Conservation (phyloP, 257 asterid species). For the Plantago ovata region DNA sequence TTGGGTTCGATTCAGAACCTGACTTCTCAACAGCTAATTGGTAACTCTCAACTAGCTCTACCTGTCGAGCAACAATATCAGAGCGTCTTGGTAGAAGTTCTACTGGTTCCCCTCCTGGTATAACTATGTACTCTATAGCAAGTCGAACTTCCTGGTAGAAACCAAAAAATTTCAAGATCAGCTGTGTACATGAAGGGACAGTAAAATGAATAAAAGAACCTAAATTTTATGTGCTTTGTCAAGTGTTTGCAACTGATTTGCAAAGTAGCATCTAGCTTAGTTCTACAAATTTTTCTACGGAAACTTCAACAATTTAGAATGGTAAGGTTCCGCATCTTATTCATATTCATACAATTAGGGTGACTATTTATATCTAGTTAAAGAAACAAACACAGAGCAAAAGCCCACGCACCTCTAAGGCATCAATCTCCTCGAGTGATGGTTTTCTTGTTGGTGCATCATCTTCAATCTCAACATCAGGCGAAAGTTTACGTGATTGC, state of each 20-base stretch:
- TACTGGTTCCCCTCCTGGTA: conserved; percentile 94
- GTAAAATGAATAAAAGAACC: too few relatives aligned
- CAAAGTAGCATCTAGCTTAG: too few relatives aligned
- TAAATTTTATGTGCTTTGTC: too few relatives aligned
- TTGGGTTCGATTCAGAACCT: conserved; percentile 79
- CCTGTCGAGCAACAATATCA: conserved; percentile 84
- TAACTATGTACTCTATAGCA: conserved; percentile 94
- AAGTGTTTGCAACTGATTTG: too few relatives aligned
- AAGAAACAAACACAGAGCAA: conserved; percentile 3
- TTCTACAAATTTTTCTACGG: too few relatives aligned
- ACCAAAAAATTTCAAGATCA: neutral
- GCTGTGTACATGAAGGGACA: too few relatives aligned
- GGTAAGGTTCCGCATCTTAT: too few relatives aligned
- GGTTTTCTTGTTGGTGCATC: conserved; percentile 84
- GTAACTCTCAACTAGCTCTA: conserved; percentile 84
- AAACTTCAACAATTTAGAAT: too few relatives aligned
- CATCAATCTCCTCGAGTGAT: conserved; percentile 94
- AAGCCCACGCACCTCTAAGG: conserved; percentile 65
- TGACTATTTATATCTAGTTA: neutral
- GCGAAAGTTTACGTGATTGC: conserved; percentile 36
- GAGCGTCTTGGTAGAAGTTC: conserved; percentile 97
- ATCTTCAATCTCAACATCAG: conserved; percentile 71
- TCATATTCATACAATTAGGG: too few relatives aligned
- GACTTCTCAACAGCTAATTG: conserved; percentile 80
- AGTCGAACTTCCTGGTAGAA: conserved; percentile 76